Evolutionary conservation across 1,139 yeast species (phyloP).

Genomic region (Candida neerlandica): DNA sequence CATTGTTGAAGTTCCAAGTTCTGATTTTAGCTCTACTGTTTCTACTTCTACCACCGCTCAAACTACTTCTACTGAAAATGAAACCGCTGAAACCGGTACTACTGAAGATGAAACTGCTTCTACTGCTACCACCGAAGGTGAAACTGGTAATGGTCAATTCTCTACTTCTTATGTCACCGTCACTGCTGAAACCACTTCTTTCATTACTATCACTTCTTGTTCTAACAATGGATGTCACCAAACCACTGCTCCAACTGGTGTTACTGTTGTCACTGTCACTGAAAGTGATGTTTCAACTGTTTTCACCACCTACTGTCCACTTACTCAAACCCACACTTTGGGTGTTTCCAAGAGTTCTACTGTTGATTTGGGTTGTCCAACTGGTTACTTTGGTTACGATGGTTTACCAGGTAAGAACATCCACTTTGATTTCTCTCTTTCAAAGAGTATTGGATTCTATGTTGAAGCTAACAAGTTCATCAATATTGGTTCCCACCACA

Average conservation of each 20-base stretch:
- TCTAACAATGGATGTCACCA: conserved; percentile 4
- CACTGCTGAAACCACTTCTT: conserved; percentile 7
- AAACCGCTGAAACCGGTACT: neutral
- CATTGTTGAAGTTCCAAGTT: conserved; percentile 6
- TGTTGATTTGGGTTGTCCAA: conserved; percentile 10
- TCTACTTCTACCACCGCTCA: too few relatives aligned
- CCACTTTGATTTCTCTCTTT: neutral
- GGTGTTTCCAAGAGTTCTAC: conserved; percentile 5
- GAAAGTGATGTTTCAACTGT: conserved; percentile 7
- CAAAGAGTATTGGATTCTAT: conserved; percentile 4
- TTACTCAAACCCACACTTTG: conserved; percentile 9
- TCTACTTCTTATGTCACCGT: conserved; percentile 8
- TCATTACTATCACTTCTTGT: conserved; percentile 11
- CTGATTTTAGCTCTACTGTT: neutral
- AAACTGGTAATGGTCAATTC: neutral
- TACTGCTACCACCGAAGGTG: neutral
- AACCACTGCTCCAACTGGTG: conserved; percentile 10
- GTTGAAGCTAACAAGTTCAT: neutral
- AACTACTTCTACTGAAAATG: neutral
- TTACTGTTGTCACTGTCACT: conserved; percentile 11
- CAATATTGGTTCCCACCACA: too few relatives aligned
- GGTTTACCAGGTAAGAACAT: conserved; percentile 6
- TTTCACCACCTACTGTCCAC: conserved; percentile 14
- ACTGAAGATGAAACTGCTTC: neutral
- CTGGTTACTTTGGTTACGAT: conserved; percentile 7